These are phyloP conservation scores for Phytophthora crassamura DNA, from an alignment of 352 stramenopile genomes.

Conservation along the genomic window DNA sequence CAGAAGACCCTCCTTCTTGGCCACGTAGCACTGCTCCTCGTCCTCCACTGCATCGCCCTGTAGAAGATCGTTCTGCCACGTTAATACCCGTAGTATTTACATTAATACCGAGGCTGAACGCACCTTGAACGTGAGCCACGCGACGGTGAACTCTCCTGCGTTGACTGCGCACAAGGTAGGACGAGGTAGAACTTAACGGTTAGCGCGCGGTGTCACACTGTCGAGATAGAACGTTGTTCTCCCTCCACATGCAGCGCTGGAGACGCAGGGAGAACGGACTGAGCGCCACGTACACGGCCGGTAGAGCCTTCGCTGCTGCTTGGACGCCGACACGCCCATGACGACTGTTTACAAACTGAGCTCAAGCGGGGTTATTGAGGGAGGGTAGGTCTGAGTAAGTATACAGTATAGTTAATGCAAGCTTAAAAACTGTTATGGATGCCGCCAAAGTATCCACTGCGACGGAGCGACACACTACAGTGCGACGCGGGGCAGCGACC, in stretches of 20 bases:
- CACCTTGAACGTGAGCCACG: slow-evolving; percentile 90
- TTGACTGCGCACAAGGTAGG: slow-evolving; percentile 57
- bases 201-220: not conserved
- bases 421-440: not conserved
- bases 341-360: slow-evolving; percentile 35
- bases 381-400: not conserved
- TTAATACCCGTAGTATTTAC: not conserved
- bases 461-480: slow-evolving; percentile 43
- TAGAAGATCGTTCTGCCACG: too few species aligned
- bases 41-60: slow-evolving; percentile 80
- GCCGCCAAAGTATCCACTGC: too few species aligned
- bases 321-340: slow-evolving; percentile 56
- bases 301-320: slow-evolving; percentile 58
- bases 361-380: slow-evolving; percentile 2
- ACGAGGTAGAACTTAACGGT: slow-evolving; percentile 8
- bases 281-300: slow-evolving; percentile 51
- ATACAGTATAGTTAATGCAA: not conserved
- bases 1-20: slow-evolving; percentile 71
- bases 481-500: slow-evolving; percentile 45
- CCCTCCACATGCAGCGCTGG: slow-evolving; percentile 1
- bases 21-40: slow-evolving; percentile 64
- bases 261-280: not conserved
- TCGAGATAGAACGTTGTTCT: not conserved
- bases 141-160: slow-evolving; percentile 80
- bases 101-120: too few species aligned